Evolutionary conservation across 345 rosid genomes (phyloP), one percentile per base, ranked within the genome.

Genomic region (Cardamine chenopodiifolia): DNA sequence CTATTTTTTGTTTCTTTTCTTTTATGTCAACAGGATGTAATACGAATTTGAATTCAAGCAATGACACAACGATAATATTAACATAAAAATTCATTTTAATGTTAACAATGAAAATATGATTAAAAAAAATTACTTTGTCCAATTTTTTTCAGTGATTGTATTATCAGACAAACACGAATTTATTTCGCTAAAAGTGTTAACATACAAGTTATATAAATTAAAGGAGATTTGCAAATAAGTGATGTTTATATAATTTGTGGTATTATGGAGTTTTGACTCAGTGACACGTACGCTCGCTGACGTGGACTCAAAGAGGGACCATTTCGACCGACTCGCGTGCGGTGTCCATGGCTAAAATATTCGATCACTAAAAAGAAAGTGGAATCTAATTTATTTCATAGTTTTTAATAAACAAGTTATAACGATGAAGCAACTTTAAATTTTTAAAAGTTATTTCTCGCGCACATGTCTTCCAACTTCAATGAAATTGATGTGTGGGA

Each of bases 291-390:
- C 48, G 56, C 39, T 32, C 42, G 53, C 14, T 63, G 63, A 76
- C 65, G 50, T 69, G 79, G 75, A 76, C 40, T 62, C 70, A 14
- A 25, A 35, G 22, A 35, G 63, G 68, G 75, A 42, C 70, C 64
- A 54, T 62, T 62, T 63, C 58, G 79, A 69, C 75, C 70, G 66
- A 62, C 58, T 68, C 70, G 70, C 75, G 50, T 69, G 79, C 70
- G 15, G 26, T 53, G 63, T 62, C 69, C 74, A 69, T 76, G 75
- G 65, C 45, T 22, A 42, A 13, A 40, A 40, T 40, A 39, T 39
- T 39, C 4, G 11, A 48, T 28, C 34, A 14, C 66, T 31, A 14
- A 34, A 55, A 44, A 26, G 52, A 69, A 53, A 69, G 70, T 52
- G 75, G 75, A 62, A 54, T 19, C 68, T 35, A 59, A 74, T 56